Conservation (phyloP, 805 yeast genomes). For the Wickerhamiella siamensis region DNA sequence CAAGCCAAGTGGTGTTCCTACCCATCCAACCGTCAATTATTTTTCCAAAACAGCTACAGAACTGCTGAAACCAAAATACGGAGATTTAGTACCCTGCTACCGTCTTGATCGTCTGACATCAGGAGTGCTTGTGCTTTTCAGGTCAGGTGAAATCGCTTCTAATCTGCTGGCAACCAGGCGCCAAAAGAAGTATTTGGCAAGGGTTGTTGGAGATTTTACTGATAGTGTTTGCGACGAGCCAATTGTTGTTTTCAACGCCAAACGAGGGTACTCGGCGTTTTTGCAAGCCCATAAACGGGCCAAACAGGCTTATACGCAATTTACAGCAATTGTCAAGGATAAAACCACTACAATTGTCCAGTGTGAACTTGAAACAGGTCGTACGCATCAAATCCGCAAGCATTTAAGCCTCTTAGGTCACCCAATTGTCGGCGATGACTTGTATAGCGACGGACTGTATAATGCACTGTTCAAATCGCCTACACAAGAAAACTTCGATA, state of each 20-base stretch:
- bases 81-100: constrained; percentile 17
- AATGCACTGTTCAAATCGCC: constrained; percentile 9
- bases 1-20: constrained; percentile 89
- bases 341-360: constrained; percentile 35
- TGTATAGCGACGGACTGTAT: constrained; percentile 37
- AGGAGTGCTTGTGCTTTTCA: constrained; percentile 18
- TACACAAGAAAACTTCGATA: constrained; percentile 8
- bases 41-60: constrained; percentile 38
- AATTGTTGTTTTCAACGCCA: constrained; percentile 15
- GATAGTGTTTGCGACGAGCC: constrained; percentile 6
- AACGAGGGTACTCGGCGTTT: constrained; percentile 15
- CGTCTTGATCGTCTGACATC: constrained; percentile 19
- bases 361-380: constrained; percentile 76
- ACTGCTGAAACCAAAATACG: constrained; percentile 8
- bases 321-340: constrained; percentile 2
- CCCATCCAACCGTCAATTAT: constrained; percentile 82
- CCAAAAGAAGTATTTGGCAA: constrained; percentile 12
- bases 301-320: constrained; percentile 12
- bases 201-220: constrained; percentile 4
- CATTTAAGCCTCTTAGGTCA: constrained; percentile 72
- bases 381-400: constrained; percentile 90
- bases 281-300: constrained; percentile 1
- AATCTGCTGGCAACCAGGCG: constrained; percentile 3
- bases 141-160: constrained; percentile 5
- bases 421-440: constrained; percentile 84